Evolutionary conservation across 2,329 filamentous ascomycete species (phyloP).

Genomic region (Zarea fungicola): DNA sequence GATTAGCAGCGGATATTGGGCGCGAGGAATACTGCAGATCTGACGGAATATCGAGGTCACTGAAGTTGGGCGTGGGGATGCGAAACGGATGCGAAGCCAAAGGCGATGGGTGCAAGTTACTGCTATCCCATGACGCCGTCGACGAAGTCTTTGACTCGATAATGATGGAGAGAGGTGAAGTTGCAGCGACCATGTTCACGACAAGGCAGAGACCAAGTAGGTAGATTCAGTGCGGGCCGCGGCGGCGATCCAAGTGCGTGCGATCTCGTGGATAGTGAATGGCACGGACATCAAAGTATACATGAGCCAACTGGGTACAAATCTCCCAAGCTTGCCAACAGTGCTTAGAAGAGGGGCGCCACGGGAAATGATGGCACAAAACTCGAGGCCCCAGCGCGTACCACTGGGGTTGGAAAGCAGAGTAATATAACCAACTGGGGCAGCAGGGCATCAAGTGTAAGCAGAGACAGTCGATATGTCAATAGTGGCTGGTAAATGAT

Average conservation of each 20-base stretch:
- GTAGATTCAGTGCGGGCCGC: not conserved
- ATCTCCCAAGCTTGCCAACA: not conserved
- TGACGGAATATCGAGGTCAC: constrained; percentile 8
- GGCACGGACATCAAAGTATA: constrained; percentile 9
- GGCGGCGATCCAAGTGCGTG: not conserved
- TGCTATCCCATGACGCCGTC: constrained; percentile 7
- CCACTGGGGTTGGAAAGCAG: not conserved
- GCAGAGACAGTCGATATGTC: too few relatives aligned
- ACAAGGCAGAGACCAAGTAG: not conserved
- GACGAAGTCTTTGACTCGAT: constrained; percentile 4
- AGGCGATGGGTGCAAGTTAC: constrained; percentile 10
- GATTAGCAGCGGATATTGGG: not conserved
- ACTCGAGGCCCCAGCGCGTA: not conserved
- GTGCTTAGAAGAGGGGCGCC: not conserved
- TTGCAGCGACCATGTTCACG: not conserved
- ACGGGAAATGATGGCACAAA: not conserved
- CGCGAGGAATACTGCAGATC: constrained; percentile 4
- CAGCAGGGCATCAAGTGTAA: too few relatives aligned
- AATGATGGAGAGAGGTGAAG: constrained; percentile 8
- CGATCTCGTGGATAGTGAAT: constrained; percentile 8
- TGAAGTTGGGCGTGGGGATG: constrained; percentile 9
- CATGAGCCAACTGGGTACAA: not conserved
- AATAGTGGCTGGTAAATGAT: not conserved
- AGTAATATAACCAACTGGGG: not conserved
- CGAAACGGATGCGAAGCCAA: constrained; percentile 13